These are phyloP conservation scores for Eutrema heterophyllum DNA, from an alignment of 345 rosid species.

Conservation along the genomic window DNA sequence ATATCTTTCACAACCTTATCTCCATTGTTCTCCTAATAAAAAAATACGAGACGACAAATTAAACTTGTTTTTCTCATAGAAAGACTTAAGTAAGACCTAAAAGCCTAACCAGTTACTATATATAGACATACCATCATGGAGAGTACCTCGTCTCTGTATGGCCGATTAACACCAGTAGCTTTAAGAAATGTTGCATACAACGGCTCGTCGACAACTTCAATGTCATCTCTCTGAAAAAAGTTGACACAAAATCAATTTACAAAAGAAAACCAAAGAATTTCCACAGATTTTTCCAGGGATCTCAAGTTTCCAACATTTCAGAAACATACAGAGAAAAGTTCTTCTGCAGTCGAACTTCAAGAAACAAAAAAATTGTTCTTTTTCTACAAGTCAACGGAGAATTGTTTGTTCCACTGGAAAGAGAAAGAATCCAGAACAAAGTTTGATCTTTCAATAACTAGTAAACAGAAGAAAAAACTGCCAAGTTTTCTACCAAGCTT, in stretches of 20 bases:
- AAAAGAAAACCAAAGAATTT: background rate
- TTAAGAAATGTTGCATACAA: conserved; percentile 57
- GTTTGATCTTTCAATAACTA: background rate
- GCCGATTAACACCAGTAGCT: conserved; percentile 52
- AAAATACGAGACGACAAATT: background rate
- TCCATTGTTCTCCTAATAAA: conserved; percentile 59
- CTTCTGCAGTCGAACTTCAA: no score
- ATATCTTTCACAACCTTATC: conserved; percentile 60
- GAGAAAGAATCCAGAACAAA: no score
- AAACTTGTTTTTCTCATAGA: background rate
- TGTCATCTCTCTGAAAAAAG: conserved; percentile 61
- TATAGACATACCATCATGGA: conserved; percentile 46
- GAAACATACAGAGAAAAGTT: no score
- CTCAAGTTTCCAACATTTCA: background rate
- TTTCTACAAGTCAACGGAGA: no score
- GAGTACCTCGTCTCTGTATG: conserved; percentile 58
- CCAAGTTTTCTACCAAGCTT: background rate
- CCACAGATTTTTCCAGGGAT: conserved; percentile 4
- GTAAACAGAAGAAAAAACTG: background rate
- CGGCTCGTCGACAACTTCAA: conserved; percentile 74
- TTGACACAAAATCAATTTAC: background rate
- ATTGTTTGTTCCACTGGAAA: no score
- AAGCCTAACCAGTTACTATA: background rate
- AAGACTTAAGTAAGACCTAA: background rate
- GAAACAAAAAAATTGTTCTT: no score